Percentiles rank a stretch among this genome's conserved stretches.
These are phyloP conservation scores for Biancaea sappan DNA, from an alignment of 306 rosid species.

Conservation along the genomic window DNA sequence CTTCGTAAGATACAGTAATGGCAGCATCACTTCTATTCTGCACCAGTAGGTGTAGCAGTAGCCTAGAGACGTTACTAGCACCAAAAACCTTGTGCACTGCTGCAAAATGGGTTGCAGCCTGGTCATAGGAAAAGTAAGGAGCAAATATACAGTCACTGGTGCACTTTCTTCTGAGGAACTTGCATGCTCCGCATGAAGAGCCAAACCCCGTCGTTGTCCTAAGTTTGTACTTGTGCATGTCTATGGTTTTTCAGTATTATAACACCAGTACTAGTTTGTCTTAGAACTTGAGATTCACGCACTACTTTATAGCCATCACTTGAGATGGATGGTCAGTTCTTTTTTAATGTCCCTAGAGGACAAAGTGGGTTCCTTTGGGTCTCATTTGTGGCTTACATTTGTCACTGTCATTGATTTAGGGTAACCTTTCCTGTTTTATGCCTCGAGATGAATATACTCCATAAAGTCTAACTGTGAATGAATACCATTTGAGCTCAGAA, in stretches of 20 bases:
- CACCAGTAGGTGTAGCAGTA: conserved; percentile 66
- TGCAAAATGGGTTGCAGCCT: conserved; percentile 73
- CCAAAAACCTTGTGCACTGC: conserved; percentile 91
- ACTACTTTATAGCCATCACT: conserved; percentile 67
- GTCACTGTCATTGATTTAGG: conserved; percentile 61
- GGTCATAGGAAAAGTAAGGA: conserved; percentile 79
- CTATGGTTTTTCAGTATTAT: conserved; percentile 35
- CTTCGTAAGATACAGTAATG: conserved; percentile 74
- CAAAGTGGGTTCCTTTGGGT: conserved; percentile 59
- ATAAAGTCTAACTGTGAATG: conserved; percentile 47
- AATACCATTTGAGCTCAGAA: conserved; percentile 43
- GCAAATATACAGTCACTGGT: conserved; percentile 69
- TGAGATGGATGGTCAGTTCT: conserved; percentile 38
- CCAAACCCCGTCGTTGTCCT: conserved; percentile 67
- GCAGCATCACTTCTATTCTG: conserved; percentile 76
- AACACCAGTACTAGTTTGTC: conserved; percentile 30
- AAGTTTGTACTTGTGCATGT: conserved; percentile 32
- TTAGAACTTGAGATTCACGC: conserved; percentile 41
- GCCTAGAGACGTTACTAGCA: conserved; percentile 80
- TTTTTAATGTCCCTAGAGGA: conserved; percentile 44
- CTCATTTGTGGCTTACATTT: conserved; percentile 78
- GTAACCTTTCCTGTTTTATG: conserved; percentile 53
- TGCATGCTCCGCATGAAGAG: conserved; percentile 93
- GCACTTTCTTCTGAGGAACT: conserved; percentile 83
- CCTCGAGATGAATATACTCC: conserved; percentile 44